A percentile compares a stretch with the other conserved stretches of the same genome.
Conservation (phyloP, 805 yeast genomes). For the Candida sanyiensis region DNA sequence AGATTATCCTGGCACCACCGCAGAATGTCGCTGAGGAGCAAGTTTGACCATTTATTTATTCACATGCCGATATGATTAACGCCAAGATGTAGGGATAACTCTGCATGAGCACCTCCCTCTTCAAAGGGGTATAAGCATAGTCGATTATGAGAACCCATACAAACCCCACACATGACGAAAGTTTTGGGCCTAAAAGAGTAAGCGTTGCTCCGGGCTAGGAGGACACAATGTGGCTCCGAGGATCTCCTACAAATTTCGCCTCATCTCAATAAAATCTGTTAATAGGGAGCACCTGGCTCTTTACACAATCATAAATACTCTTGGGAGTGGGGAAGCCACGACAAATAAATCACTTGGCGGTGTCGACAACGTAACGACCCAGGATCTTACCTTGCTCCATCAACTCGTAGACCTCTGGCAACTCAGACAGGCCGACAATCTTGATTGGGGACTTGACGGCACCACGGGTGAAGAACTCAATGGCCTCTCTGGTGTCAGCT, state of each 20-base stretch:
- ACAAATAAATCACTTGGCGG: constrained; percentile 33
- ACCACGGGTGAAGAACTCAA: constrained; percentile 66
- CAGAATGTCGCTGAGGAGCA: constrained; percentile 11
- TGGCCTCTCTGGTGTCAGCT: constrained; percentile 73
- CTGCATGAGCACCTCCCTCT: too few relatives aligned
- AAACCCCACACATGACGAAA: too few relatives aligned
- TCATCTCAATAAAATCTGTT: too few relatives aligned
- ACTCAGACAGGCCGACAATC: constrained; percentile 49
- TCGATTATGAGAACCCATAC: too few relatives aligned
- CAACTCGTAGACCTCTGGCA: constrained; percentile 46
- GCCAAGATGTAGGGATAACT: too few relatives aligned
- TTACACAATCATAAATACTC: background rate
- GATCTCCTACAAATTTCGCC: too few relatives aligned
- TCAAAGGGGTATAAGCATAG: too few relatives aligned
- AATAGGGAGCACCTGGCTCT: background rate
- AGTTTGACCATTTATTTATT: constrained; percentile 5
- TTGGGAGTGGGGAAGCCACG: background rate
- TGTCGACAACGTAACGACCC: constrained; percentile 62
- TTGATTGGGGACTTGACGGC: constrained; percentile 57
- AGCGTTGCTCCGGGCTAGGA: too few relatives aligned
- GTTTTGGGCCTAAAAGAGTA: too few relatives aligned
- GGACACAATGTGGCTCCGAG: too few relatives aligned
- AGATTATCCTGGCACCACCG: constrained; percentile 47
- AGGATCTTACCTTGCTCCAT: constrained; percentile 60
- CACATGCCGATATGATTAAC: background rate